Conservation (phyloP, 1,284 basidiomycete species). For the Cutaneotrichosporon mucoides region DNA sequence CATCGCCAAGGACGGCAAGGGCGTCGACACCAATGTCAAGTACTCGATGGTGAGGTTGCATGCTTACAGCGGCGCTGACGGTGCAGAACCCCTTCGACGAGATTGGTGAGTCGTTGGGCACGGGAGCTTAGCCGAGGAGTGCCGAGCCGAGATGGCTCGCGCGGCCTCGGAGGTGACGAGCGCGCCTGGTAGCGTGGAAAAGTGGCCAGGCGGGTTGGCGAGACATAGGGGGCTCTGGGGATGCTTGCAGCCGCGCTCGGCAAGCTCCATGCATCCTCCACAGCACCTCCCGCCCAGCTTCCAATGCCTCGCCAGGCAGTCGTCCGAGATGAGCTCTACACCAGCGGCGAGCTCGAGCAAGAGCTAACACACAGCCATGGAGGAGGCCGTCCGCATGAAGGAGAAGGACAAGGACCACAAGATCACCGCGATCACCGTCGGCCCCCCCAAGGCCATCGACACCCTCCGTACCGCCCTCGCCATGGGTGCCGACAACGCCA, state of each 20-base stretch:
- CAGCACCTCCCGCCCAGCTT: no score
- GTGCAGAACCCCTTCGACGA: constrained; percentile 93
- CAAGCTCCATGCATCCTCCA: no score
- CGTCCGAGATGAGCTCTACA: background rate
- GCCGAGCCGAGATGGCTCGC: constrained; percentile 9
- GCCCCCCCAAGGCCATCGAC: constrained; percentile 83
- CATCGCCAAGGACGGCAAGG: constrained; percentile 84
- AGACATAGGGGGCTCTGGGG: no score
- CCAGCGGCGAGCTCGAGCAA: no score
- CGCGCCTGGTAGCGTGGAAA: background rate
- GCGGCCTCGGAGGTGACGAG: background rate
- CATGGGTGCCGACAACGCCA: constrained; percentile 92
- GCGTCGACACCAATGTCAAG: constrained; percentile 90
- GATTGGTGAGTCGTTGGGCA: constrained; percentile 63
- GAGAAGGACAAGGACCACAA: constrained; percentile 62
- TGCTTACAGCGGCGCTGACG: constrained; percentile 4
- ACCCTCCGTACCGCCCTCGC: constrained; percentile 93
- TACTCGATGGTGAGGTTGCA: constrained; percentile 78
- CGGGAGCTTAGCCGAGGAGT: constrained; percentile 8
- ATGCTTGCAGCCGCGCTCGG: no score
- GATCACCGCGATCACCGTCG: constrained; percentile 89
- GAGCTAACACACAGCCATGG: constrained; percentile 64
- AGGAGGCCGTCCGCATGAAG: constrained; percentile 91
- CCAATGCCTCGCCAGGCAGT: no score
- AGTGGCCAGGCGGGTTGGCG: background rate